Base-by-base conservation (phyloP, 768 basidiomycete genomes). In the Lactifluus piperatus region DNA sequence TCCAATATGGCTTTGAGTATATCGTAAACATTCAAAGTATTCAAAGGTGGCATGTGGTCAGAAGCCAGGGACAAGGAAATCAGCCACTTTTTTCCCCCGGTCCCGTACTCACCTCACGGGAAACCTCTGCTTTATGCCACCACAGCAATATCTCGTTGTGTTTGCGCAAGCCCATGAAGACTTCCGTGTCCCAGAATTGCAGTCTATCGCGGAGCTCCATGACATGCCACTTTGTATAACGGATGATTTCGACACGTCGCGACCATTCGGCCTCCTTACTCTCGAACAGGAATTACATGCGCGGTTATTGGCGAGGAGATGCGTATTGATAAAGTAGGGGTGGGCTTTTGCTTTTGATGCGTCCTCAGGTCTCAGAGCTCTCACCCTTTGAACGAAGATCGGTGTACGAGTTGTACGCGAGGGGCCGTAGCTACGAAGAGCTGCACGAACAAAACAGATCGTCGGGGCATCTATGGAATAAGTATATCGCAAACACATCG, bases 101-200 rank as follows among this genome's bases (percentile, higher is more conserved):
- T n/a, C n/a, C n/a, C n/a, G n/a, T n/a, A n/a, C n/a, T n/a, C n/a
- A n/a, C n/a, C n/a, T n/a, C n/a, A n/a, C n/a, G n/a, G n/a, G n/a
- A n/a, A n/a, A n/a, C n/a, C n/a, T n/a, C n/a, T n/a, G n/a, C n/a
- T n/a, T 3, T 37, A 52, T 60, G 62, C 43, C 53, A 32, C 14
- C 24, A 36, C 52, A 36, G 46, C 53, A 73, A 45, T 84, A 82
- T 63, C 77, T 93, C 56, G 72, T 94, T 53, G 78, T 86, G 45
- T 90, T 93, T 71, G 90, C 91, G 2, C 89, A 89, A 70, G 79
- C 77, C 5, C 91, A 95, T 69, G 76, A 80, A 36, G 85, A 90
- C 36, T 95, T 95, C 68, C 78, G 94, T 26, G 70, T 94, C 13
- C 92, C 93, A 34, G 91, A 94, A 69, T 79, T 97, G 0, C 70